Percentiles rank a stretch among this genome's conserved stretches.
phyloP scores from a whole-genome alignment of 179 eudicot species.

The Beta corolliflora region DNA sequence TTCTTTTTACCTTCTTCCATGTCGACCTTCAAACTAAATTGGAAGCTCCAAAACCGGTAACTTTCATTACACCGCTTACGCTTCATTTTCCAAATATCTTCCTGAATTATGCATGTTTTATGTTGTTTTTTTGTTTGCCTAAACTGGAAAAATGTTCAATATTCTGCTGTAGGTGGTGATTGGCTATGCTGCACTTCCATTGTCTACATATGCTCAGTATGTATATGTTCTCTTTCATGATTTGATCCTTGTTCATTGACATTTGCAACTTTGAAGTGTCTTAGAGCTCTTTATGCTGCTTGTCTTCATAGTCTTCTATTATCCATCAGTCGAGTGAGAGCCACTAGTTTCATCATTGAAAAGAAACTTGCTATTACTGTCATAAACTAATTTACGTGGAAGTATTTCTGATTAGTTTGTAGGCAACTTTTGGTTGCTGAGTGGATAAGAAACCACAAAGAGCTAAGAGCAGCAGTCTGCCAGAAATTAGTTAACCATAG shows the following conservation, averaged over 20 bases:
- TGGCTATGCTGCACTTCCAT: constrained; percentile 88
- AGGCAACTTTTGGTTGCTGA: not conserved
- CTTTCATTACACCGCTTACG: constrained; percentile 1
- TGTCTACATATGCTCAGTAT: constrained; percentile 91
- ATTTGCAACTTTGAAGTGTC: constrained; percentile 11
- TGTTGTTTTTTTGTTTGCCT: constrained; percentile 1
- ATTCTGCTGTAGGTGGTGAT: constrained; percentile 75
- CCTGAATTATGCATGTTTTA: not conserved
- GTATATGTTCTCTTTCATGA: constrained; percentile 31
- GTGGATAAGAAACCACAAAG: not conserved
- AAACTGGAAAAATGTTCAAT: constrained; percentile 8
- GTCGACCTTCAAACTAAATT: constrained; percentile 97
- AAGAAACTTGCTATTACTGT: not conserved
- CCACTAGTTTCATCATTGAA: not conserved
- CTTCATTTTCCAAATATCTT: not conserved
- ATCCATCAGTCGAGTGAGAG: not conserved
- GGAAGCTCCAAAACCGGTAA: constrained; percentile 97
- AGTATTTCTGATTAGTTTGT: not conserved
- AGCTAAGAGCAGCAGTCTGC: not conserved
- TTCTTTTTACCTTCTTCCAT: constrained; percentile 91
- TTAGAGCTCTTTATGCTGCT: not conserved
- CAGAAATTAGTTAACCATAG: not conserved
- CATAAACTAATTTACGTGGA: not conserved
- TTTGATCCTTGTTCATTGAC: not conserved
- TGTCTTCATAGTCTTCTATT: not conserved